Conservation (phyloP, 2,329 filamentous ascomycete genomes). For the Parascedosporium putredinis region DNA sequence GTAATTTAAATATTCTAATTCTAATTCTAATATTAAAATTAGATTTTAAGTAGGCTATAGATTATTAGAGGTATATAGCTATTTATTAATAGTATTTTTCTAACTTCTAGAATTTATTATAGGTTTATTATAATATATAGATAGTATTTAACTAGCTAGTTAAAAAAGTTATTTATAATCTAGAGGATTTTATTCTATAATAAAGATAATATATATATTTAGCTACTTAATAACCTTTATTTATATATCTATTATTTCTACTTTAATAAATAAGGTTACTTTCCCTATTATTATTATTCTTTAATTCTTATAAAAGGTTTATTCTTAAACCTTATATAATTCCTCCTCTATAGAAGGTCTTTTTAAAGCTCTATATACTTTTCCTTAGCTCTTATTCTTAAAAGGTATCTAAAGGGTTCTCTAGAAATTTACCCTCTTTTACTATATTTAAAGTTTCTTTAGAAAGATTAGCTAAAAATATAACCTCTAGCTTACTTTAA, state of each 20-base stretch:
- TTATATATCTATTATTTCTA: not conserved
- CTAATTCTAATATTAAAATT: no score
- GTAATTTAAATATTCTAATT: no score
- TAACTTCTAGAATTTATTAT: not conserved
- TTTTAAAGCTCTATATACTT: not conserved
- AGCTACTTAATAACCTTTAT: not conserved
- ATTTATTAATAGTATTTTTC: no score
- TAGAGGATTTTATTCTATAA: not conserved
- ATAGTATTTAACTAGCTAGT: not conserved
- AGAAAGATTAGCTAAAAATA: no score
- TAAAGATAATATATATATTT: not conserved
- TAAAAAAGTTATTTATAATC: not conserved
- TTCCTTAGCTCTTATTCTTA: no score
- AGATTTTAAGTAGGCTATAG: no score
- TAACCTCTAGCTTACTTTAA: no score
- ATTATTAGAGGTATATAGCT: no score
- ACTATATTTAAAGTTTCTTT: no score
- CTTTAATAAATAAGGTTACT: not conserved
- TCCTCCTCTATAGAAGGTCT: not conserved
- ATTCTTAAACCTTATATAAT: not conserved
- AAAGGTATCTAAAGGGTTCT: no score
- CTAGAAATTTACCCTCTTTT: no score
- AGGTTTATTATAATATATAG: not conserved
- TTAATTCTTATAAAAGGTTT: not conserved
- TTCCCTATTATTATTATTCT: not conserved